Conservation (phyloP, 495 filamentous ascomycete genomes). For the Tirmania nivea region DNA sequence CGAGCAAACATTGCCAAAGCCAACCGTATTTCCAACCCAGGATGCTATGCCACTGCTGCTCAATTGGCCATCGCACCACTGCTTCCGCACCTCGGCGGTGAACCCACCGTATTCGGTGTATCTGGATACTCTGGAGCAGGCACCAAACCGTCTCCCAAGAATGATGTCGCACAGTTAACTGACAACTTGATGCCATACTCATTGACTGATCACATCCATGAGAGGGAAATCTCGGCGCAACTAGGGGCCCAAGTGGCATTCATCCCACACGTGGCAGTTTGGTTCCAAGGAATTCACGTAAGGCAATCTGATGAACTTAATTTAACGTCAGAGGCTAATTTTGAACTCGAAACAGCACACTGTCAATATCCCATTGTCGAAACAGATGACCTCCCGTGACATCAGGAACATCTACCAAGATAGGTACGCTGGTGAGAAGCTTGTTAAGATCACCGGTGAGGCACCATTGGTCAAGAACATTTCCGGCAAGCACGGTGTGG, state of each 20-base stretch:
- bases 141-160: constrained; percentile 89
- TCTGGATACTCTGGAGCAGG: constrained; percentile 92
- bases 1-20: constrained; percentile 59
- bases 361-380: constrained; percentile 67
- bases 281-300: constrained; percentile 83
- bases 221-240: constrained; percentile 67
- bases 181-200: constrained; percentile 87
- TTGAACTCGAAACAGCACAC: constrained; percentile 33
- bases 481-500: constrained; percentile 71
- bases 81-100: constrained; percentile 50
- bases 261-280: constrained; percentile 82
- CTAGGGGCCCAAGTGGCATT: constrained; percentile 64
- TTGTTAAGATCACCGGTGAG: constrained; percentile 82
- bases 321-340: neutral
- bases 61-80: constrained; percentile 79
- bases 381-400: constrained; percentile 71
- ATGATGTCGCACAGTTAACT: constrained; percentile 69
- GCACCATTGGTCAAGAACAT: constrained; percentile 71
- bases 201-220: constrained; percentile 89
- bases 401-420: constrained; percentile 92
- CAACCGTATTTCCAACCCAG: constrained; percentile 79
- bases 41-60: constrained; percentile 92
- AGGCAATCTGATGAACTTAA: neutral
- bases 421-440: constrained; percentile 79
- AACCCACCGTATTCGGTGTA: constrained; percentile 78